Evolutionary conservation across 257 asterid species (phyloP).

Genomic region (Plantago major): DNA sequence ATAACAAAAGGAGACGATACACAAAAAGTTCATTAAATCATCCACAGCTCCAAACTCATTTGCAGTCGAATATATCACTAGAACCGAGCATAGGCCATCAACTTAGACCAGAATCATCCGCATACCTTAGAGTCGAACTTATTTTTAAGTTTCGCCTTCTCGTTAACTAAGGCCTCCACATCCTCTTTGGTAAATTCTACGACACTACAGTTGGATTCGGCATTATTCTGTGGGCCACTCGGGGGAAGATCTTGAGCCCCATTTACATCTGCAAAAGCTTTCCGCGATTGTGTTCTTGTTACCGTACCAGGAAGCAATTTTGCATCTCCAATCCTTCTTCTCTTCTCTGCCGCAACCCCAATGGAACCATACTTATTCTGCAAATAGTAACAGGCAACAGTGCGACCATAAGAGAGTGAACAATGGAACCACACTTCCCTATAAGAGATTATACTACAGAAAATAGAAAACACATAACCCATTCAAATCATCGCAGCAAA

Average conservation of each 20-base stretch:
- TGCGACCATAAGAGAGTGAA: neutral
- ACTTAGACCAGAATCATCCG: too few species aligned
- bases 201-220: slow-evolving; percentile 54
- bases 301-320: slow-evolving; percentile 39
- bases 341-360: slow-evolving; percentile 63
- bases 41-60: too few species aligned
- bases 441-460: too few species aligned
- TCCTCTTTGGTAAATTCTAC: slow-evolving; percentile 70
- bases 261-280: slow-evolving; percentile 66
- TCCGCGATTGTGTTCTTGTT: slow-evolving; percentile 43
- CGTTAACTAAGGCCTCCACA: slow-evolving; percentile 63
- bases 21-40: too few species aligned
- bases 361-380: slow-evolving; percentile 53
- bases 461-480: too few species aligned
- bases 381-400: slow-evolving; percentile 9
- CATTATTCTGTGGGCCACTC: too few species aligned
- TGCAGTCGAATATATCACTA: too few species aligned
- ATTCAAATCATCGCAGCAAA: too few species aligned
- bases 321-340: slow-evolving; percentile 48
- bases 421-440: too few species aligned
- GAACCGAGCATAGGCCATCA: too few species aligned
- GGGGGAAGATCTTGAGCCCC: slow-evolving; percentile 65
- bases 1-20: slow-evolving; percentile 14
- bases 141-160: slow-evolving; percentile 60
- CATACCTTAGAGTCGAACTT: slow-evolving; percentile 48